These are phyloP conservation scores for Phyllachora maydis DNA, from an alignment of 2,329 filamentous ascomycete genomes.

Conservation along the genomic window DNA sequence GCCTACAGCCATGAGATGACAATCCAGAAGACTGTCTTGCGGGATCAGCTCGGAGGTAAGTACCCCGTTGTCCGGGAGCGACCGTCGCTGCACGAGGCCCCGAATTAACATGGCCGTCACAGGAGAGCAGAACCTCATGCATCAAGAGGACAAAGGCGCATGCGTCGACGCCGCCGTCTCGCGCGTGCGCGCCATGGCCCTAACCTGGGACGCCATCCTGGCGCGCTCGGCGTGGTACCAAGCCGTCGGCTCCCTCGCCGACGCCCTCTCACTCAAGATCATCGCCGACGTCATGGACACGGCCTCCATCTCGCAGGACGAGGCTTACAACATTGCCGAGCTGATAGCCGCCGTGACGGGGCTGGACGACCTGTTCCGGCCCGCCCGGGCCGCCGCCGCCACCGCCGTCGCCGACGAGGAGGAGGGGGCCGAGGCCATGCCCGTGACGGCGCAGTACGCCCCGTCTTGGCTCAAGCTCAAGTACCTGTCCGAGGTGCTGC, in stretches of 20 bases:
- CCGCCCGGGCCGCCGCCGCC: constrained; percentile 12
- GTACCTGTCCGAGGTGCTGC: constrained; percentile 41
- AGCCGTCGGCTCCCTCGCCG: constrained; percentile 36
- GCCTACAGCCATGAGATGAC: constrained; percentile 41
- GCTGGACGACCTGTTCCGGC: constrained; percentile 38
- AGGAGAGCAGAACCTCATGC: constrained; percentile 36
- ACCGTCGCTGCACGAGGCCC: no score
- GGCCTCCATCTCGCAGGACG: constrained; percentile 38
- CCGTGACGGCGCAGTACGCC: constrained; percentile 38
- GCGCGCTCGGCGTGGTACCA: constrained; percentile 41
- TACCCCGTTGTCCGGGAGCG: neutral
- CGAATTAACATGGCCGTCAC: neutral
- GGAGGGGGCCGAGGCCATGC: constrained; percentile 17
- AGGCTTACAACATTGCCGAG: constrained; percentile 38
- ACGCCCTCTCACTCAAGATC: constrained; percentile 36
- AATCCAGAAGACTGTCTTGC: constrained; percentile 37
- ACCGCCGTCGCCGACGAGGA: constrained; percentile 3
- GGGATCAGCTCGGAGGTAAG: constrained; percentile 35
- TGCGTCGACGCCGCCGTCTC: constrained; percentile 30
- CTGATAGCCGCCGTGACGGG: constrained; percentile 34
- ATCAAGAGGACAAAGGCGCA: constrained; percentile 30
- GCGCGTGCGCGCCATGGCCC: constrained; percentile 30
- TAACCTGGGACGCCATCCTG: constrained; percentile 35
- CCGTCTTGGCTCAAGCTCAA: constrained; percentile 41
- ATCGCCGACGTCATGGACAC: constrained; percentile 41